Evolutionary conservation across 73 alveolate genomes (phyloP), one percentile per base, ranked within the genome.

Genomic region (Breviolum minutum): DNA sequence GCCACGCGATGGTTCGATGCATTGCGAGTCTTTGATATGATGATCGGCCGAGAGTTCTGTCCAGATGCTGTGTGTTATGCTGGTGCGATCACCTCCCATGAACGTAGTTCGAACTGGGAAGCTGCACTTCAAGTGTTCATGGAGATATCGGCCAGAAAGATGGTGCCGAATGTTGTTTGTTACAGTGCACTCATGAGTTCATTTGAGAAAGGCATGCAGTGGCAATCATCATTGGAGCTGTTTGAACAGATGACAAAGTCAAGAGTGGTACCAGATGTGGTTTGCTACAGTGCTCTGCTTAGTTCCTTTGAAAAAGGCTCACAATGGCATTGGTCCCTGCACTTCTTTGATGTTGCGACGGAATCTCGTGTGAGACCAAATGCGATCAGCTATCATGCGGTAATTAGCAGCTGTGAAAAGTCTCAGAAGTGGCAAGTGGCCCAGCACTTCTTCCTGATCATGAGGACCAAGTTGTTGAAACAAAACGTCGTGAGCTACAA

Each of bases 221-320:
- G 92, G 92, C 92, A 83, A 62, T 8, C 9, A 16, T 10, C 73
- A 9, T 11, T 83, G 92, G 92, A 54, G 16, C n/a, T 74, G 13
- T 83, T 83, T 26, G 27, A 19, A 5, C 92, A 83, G 92, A 83
- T 83, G 71, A 8, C 26, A 22, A 6, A 10, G 54, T 17, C 71
- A 14, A 71, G 32, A 22, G 54, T 83, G 48, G 19, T 62, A 7
- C 92, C 92, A 11, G 92, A 83, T 48, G 92, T 83, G 26, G 60
- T 83, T 6, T 61, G 92, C 92, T 83, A 40, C 92, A 83, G 92
- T 83, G 92, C 92, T 10, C 76, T 83, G 92, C 71, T 83, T 24
- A 83, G 92, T 62, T 83, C 92, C 71, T 83, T 54, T 48, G 76
- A 83, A 60, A 83, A 83, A 74, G 66, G 32, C 40, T 83, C 61